A percentile compares a stretch with the other conserved stretches of the same genome.
Evolutionary conservation across 345 rosid species (phyloP).

Genomic region (Linum lewisii): DNA sequence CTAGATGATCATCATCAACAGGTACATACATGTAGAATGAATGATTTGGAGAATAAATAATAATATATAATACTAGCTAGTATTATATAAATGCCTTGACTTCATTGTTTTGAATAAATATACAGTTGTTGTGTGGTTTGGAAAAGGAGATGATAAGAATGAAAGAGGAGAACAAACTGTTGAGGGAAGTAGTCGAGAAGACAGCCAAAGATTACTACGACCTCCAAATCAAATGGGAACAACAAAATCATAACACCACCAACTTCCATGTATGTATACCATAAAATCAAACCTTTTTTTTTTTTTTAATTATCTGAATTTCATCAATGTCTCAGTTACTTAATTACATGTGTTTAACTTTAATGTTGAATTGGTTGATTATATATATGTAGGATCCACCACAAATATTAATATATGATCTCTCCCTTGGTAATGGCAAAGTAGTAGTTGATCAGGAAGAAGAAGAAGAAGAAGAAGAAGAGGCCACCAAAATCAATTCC

Average conservation of each 20-base stretch:
- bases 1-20: too few species aligned
- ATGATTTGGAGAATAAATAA: too few species aligned
- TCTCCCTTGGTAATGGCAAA: conserved; percentile 14
- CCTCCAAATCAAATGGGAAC: conserved; percentile 41
- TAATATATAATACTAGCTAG: too few species aligned
- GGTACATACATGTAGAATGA: too few species aligned
- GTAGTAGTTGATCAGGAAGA: conserved; percentile 4
- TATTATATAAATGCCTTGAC: too few species aligned
- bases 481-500: neutral
- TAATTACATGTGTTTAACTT: too few species aligned
- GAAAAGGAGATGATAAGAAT: conserved; percentile 44
- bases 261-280: neutral
- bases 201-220: conserved; percentile 46
- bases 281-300: too few species aligned
- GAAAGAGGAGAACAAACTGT: conserved; percentile 47
- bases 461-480: conserved; percentile 13
- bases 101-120: too few species aligned
- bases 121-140: conserved; percentile 30
- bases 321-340: too few species aligned
- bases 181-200: conserved; percentile 46
- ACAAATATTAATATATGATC: conserved; percentile 21
- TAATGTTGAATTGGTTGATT: too few species aligned
- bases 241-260: conserved; percentile 20
- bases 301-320: too few species aligned
- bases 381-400: conserved; percentile 18